Conservation (phyloP, 1,284 basidiomycete species). For the Ceratobasidium sp. region DNA sequence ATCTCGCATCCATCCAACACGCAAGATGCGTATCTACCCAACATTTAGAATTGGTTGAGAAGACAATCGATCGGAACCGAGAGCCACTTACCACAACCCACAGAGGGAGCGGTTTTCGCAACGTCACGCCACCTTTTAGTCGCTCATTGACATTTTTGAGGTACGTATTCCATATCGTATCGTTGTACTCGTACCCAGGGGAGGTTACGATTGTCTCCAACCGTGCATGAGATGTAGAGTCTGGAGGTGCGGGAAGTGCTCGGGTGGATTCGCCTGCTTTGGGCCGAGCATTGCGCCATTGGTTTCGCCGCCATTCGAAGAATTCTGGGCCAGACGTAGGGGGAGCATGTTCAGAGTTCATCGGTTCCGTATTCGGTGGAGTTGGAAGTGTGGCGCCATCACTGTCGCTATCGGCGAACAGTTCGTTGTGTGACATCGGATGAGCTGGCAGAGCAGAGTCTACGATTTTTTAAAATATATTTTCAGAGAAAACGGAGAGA, state of each 20-base stretch:
- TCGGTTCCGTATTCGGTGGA: slow-evolving; percentile 4
- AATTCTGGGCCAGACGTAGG: slow-evolving; percentile 40
- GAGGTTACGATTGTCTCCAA: slow-evolving; percentile 43
- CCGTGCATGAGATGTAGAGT: slow-evolving; percentile 39
- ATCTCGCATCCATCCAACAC: slow-evolving; percentile 48
- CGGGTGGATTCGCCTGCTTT: not conserved
- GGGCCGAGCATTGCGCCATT: slow-evolving; percentile 24
- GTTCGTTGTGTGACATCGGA: slow-evolving; percentile 27
- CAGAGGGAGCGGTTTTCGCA: slow-evolving; percentile 46
- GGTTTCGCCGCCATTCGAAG: slow-evolving; percentile 34
- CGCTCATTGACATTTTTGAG: slow-evolving; percentile 46
- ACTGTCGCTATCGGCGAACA: slow-evolving; percentile 27
- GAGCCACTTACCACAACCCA: slow-evolving; percentile 45
- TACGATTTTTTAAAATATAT: not conserved
- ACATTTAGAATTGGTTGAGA: not conserved
- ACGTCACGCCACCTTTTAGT: slow-evolving; percentile 46
- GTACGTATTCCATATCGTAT: slow-evolving; percentile 47
- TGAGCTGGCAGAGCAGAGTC: slow-evolving; percentile 4
- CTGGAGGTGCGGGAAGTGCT: not conserved
- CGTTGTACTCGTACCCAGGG: slow-evolving; percentile 47
- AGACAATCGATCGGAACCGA: not conserved
- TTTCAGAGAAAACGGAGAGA: slow-evolving; percentile 8
- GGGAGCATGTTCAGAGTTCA: not conserved
- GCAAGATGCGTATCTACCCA: slow-evolving; percentile 47
- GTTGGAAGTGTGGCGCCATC: slow-evolving; percentile 2